Evolutionary conservation across 192 early-diverging fungal genomes (phyloP).

Genomic region (Podila verticillata): DNA sequence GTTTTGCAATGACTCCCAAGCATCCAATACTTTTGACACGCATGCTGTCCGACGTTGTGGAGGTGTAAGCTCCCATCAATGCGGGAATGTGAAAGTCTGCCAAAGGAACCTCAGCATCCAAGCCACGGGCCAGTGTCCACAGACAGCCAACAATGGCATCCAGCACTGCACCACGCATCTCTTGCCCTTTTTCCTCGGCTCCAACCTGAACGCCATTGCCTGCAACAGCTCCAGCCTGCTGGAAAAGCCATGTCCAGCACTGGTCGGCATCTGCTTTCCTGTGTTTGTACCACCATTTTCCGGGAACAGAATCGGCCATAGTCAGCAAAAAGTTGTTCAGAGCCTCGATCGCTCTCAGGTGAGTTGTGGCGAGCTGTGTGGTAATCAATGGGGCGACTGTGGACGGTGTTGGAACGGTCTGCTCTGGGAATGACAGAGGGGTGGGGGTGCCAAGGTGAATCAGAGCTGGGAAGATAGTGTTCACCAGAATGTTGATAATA

Average conservation of each 20-base stretch:
- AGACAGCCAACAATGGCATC: slow-evolving; percentile 78
- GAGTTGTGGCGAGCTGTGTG: slow-evolving; percentile 64
- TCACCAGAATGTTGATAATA: slow-evolving; percentile 58
- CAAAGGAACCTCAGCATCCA: slow-evolving; percentile 64
- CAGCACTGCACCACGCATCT: slow-evolving; percentile 62
- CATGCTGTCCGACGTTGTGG: slow-evolving; percentile 56
- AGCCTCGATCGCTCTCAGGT: slow-evolving; percentile 75
- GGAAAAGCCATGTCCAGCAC: slow-evolving; percentile 70
- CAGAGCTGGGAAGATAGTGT: slow-evolving; percentile 59
- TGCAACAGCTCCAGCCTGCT: slow-evolving; percentile 60
- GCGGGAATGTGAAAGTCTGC: slow-evolving; percentile 50
- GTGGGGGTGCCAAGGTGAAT: slow-evolving; percentile 61
- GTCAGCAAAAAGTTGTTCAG: slow-evolving; percentile 81
- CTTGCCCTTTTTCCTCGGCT: slow-evolving; percentile 58
- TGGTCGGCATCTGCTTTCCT: slow-evolving; percentile 53
- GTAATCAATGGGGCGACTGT: slow-evolving; percentile 53
- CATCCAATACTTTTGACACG: slow-evolving; percentile 77
- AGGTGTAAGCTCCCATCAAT: slow-evolving; percentile 56
- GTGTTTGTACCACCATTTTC: slow-evolving; percentile 72
- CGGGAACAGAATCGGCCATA: slow-evolving; percentile 70
- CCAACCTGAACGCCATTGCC: slow-evolving; percentile 61
- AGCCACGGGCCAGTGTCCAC: slow-evolving; percentile 80
- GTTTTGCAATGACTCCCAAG: slow-evolving; percentile 77
- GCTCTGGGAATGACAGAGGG: slow-evolving; percentile 56
- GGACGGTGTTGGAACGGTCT: slow-evolving; percentile 37